Conservation (phyloP, 306 rosid genomes). For the Ochetophila trinervis region DNA sequence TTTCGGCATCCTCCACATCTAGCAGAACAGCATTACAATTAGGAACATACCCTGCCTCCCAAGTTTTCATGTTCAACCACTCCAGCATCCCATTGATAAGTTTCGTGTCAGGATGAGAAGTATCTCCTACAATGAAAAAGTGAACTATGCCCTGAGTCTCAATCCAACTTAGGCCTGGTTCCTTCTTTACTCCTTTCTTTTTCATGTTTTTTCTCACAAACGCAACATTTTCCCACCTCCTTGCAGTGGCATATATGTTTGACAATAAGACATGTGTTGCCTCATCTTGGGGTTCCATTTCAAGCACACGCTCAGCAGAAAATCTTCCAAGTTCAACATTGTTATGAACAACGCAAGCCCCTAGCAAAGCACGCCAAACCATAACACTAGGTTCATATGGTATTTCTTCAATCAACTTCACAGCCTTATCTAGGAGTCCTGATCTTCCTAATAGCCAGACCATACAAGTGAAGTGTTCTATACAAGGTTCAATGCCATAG, state of each 20-base stretch:
- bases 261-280: constrained; percentile 69
- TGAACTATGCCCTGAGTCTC: constrained; percentile 60
- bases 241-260: constrained; percentile 65
- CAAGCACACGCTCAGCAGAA: constrained; percentile 58
- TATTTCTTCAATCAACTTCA: constrained; percentile 61
- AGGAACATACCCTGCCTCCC: constrained; percentile 59
- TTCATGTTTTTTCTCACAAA: constrained; percentile 66
- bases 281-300: constrained; percentile 71
- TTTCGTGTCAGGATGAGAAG: constrained; percentile 58
- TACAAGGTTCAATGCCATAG: constrained; percentile 53
- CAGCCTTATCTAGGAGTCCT: constrained; percentile 63
- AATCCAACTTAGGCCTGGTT: constrained; percentile 81
- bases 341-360: constrained; percentile 68
- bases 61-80: constrained; percentile 49
- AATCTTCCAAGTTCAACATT: constrained; percentile 55
- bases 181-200: constrained; percentile 70
- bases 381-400: constrained; percentile 68
- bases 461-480: constrained; percentile 80
- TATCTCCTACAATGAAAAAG: constrained; percentile 56
- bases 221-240: constrained; percentile 64
- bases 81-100: constrained; percentile 60
- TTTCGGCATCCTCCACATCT: constrained; percentile 71
- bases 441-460: constrained; percentile 56
- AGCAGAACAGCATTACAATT: constrained; percentile 46
- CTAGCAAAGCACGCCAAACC: constrained; percentile 79